Evolutionary conservation across 176 grass and related monocot species (phyloP), one percentile per base, ranked within the genome.

Genomic region (Sorghum bicolor): DNA sequence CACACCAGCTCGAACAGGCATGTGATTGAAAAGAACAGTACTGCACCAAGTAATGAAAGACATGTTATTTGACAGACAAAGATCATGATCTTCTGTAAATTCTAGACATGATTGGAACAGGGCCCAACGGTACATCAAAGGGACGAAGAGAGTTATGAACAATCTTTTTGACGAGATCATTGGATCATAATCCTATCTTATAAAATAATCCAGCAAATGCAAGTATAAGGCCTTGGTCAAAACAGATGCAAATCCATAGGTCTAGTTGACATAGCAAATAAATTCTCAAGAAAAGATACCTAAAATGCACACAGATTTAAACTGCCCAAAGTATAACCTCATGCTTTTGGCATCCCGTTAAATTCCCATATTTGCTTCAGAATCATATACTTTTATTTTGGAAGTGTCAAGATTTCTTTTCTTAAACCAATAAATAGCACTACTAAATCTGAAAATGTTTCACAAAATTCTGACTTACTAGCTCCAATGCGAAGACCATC

Each of bases 401-500:
- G 6, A 72, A 61, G 6, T 10, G 16, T 20, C 38, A 32, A 22
- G 11, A 85, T 30, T 39, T 6, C 33, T 19, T 8, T 20, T 80
- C 14, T 62, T 31, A 74, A 39, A 26, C 3, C 15, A 75, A 45
- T 62, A 50, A 4, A 60, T 48, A 50, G n/a, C n/a, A 76, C 14
- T 77, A 73, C 17, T 63, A 53, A 72, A 66, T 88, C 74, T 31
- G 33, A 12, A 41, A 72, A 62, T 64, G 19, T 48, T 48, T 64
- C 7, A 79, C 8, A 82, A 74, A 48, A 68, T 47, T 50, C 7
- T 3, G 50, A 90, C 85, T 13, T 84, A 95, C 90, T 88, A 40
- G 93, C 93, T 79, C 93, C 93, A 79, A 90, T 95, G 63, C 93
- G 90, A 81, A 95, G 82, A 65, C 93, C 93, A 82, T 92, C 63